Evolutionary conservation across 2,329 filamentous ascomycete species (phyloP).

Genomic region (Niveomyces coronatus): DNA sequence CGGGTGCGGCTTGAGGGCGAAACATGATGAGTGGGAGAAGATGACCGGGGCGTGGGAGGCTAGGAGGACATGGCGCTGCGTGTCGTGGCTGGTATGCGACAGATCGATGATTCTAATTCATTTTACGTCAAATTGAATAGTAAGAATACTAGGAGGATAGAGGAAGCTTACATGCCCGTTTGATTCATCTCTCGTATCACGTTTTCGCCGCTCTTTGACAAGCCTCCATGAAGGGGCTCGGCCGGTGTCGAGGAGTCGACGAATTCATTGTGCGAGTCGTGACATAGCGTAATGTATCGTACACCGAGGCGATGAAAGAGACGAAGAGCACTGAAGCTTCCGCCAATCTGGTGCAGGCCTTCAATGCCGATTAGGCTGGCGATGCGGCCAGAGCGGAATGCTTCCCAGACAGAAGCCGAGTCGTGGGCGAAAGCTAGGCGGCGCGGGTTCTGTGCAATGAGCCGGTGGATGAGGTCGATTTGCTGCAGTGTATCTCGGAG

Average conservation of each 20-base stretch:
- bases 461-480: conserved; percentile 55
- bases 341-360: conserved; percentile 80
- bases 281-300: conserved; percentile 72
- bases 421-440: conserved; percentile 53
- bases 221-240: conserved; percentile 1
- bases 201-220: conserved; percentile 9
- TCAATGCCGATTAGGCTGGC: conserved; percentile 69
- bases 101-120: conserved; percentile 58
- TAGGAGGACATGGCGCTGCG: conserved; percentile 7
- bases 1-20: conserved; percentile 67
- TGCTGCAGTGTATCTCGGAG: conserved; percentile 54
- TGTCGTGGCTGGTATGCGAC: conserved; percentile 40
- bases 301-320: conserved; percentile 65
- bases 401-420: conserved; percentile 45
- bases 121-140: background rate
- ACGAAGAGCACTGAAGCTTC: conserved; percentile 61
- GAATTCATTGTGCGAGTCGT: conserved; percentile 40
- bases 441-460: conserved; percentile 50
- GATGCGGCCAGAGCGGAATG: conserved; percentile 47
- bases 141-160: background rate
- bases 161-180: conserved; percentile 10
- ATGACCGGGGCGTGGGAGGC: conserved; percentile 57
- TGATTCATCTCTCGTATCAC: conserved; percentile 12
- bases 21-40: conserved; percentile 51
- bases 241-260: conserved; percentile 1